Conservation (phyloP, 192 early-diverging fungal species). For the Entomortierella parvispora region DNA sequence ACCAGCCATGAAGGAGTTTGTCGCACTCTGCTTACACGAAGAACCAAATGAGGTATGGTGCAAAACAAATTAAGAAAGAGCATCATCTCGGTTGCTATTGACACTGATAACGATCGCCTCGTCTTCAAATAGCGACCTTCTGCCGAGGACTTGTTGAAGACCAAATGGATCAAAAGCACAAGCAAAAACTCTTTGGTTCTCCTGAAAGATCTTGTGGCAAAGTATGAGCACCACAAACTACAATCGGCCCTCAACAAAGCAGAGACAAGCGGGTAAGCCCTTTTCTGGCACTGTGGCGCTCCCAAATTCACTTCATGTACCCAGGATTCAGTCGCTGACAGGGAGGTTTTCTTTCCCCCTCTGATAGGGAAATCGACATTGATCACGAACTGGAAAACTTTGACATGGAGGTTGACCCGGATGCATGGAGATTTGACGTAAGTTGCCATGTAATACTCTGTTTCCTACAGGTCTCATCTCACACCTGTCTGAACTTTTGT, state of each 20-base stretch:
- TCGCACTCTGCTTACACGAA: conserved; percentile 84
- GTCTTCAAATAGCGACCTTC: conserved; percentile 72
- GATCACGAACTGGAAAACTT: conserved; percentile 57
- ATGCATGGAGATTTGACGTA: conserved; percentile 68
- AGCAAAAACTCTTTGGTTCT: conserved; percentile 60
- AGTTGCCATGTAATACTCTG: not conserved
- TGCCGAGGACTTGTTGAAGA: conserved; percentile 87
- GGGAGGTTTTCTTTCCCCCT: not conserved
- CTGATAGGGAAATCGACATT: conserved; percentile 44
- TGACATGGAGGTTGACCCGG: conserved; percentile 56
- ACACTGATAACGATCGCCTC: not conserved
- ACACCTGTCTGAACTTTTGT: not conserved
- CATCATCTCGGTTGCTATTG: not conserved
- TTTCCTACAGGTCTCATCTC: not conserved
- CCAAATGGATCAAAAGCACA: conserved; percentile 77
- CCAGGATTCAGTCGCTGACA: conserved; percentile 25
- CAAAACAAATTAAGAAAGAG: not conserved
- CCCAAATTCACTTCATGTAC: conserved; percentile 10
- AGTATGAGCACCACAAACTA: conserved; percentile 71
- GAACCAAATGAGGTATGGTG: conserved; percentile 82
- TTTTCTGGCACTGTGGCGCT: not conserved
- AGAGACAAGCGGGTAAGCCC: conserved; percentile 31
- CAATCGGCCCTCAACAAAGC: conserved; percentile 35
- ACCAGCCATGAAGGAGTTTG: conserved; percentile 87
- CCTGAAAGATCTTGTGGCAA: conserved; percentile 71